These are phyloP conservation scores for Phalaenopsis equestris DNA, from an alignment of 106 monocot genomes.

Conservation along the genomic window DNA sequence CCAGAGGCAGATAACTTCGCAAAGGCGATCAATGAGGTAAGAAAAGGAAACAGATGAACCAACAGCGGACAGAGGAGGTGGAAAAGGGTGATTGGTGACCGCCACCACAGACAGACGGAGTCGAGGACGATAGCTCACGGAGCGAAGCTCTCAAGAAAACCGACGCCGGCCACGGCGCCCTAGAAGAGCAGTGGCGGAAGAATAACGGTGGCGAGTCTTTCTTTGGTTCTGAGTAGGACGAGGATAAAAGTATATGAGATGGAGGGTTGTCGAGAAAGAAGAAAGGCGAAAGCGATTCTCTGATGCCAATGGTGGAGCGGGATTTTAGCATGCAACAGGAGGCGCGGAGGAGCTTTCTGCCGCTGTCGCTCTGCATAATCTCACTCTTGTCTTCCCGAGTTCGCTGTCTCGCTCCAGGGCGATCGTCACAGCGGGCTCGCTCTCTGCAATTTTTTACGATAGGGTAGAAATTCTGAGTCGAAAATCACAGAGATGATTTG, in stretches of 20 bases:
- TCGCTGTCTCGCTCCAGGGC: background rate
- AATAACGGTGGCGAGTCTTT: background rate
- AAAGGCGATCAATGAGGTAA: background rate
- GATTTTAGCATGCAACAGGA: slow-evolving; percentile 5
- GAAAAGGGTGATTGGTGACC: background rate
- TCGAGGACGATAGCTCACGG: background rate
- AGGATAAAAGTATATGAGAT: background rate
- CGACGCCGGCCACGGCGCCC: background rate
- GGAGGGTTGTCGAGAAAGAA: background rate
- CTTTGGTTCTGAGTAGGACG: background rate
- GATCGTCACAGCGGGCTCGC: background rate
- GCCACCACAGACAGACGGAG: background rate
- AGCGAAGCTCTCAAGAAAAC: background rate
- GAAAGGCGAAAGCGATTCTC: slow-evolving; percentile 1
- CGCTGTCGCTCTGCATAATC: slow-evolving; percentile 7
- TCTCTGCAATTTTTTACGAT: background rate
- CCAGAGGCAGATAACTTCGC: background rate
- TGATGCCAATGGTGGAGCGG: slow-evolving; percentile 1
- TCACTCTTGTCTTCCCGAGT: background rate
- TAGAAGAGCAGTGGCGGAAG: background rate
- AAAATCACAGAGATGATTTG: background rate
- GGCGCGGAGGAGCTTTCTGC: background rate
- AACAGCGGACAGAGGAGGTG: background rate
- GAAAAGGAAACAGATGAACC: background rate
- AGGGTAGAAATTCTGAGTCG: background rate